phyloP scores from a whole-genome alignment of 1,139 yeast species.

The Pichiaceae sp. region DNA sequence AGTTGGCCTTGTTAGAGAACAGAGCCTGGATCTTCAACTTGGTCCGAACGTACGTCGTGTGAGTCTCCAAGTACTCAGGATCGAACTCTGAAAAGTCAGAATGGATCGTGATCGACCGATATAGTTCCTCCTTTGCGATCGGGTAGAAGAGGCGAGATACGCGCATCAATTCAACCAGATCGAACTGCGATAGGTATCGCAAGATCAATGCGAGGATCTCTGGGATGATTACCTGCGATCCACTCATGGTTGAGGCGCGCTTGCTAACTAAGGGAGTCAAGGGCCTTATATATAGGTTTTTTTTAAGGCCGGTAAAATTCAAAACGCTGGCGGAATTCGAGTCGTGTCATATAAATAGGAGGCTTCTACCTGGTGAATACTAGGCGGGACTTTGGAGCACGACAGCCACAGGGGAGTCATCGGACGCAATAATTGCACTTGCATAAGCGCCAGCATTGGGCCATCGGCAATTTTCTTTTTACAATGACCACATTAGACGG shows the following conservation, averaged over 20 bases:
- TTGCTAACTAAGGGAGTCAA: neutral
- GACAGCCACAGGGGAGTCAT: neutral
- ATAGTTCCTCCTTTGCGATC: conserved; percentile 8
- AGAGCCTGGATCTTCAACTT: conserved; percentile 13
- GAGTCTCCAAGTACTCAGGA: conserved; percentile 9
- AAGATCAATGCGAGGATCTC: conserved; percentile 14
- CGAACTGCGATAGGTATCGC: conserved; percentile 16
- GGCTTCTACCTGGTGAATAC: too few species aligned
- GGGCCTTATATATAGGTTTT: neutral
- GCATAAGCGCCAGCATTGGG: too few species aligned
- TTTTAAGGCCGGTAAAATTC: neutral
- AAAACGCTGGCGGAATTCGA: too few species aligned
- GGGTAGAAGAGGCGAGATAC: conserved; percentile 6
- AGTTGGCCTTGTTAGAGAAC: conserved; percentile 4
- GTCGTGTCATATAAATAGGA: too few species aligned
- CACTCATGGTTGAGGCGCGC: neutral
- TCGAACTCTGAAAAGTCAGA: conserved; percentile 16
- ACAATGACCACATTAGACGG: neutral
- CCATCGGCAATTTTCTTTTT: too few species aligned
- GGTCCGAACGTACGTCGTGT: conserved; percentile 16
- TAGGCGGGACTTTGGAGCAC: too few species aligned
- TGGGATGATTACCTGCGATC: conserved; percentile 10
- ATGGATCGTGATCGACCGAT: conserved; percentile 15
- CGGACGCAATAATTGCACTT: too few species aligned
- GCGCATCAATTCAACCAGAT: conserved; percentile 8